Conservation (phyloP, 805 yeast species). For the Cyberlindnera euphorbiae region DNA sequence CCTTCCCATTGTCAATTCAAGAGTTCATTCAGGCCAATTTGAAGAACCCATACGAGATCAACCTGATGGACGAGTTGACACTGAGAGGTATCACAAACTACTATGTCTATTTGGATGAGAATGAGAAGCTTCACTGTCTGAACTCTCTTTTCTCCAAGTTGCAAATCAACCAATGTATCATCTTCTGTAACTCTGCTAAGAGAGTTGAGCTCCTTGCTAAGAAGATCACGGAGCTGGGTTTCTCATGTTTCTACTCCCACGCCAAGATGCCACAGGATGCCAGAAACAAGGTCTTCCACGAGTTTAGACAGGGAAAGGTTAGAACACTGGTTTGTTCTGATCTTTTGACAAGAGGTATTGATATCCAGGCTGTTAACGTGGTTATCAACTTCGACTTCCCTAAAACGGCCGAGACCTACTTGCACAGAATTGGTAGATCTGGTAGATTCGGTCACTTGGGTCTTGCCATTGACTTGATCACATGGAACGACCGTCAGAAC, state of each 20-base stretch:
- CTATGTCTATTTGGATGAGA: slow-evolving; percentile 97
- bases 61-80: slow-evolving; percentile 96
- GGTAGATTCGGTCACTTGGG: slow-evolving; percentile 99
- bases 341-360: slow-evolving; percentile 95
- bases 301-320: slow-evolving; percentile 96
- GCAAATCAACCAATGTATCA: slow-evolving; percentile 94
- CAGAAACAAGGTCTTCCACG: slow-evolving; percentile 97
- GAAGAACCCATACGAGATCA: slow-evolving; percentile 89
- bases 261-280: slow-evolving; percentile 97
- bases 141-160: slow-evolving; percentile 91
- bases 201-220: slow-evolving; percentile 94
- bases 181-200: slow-evolving; percentile 94
- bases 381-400: slow-evolving; percentile 99
- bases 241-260: slow-evolving; percentile 94
- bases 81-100: slow-evolving; percentile 94
- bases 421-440: slow-evolving; percentile 98
- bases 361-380: slow-evolving; percentile 97
- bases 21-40: slow-evolving; percentile 88
- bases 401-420: slow-evolving; percentile 93
- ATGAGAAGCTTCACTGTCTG: slow-evolving; percentile 91
- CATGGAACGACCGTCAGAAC: slow-evolving; percentile 94
- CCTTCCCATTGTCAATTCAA: slow-evolving; percentile 93
- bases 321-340: slow-evolving; percentile 97
- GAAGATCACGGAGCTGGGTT: slow-evolving; percentile 93
- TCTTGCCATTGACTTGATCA: slow-evolving; percentile 91